Evolutionary conservation across 179 eudicot genomes (phyloP), one percentile per base, ranked within the genome.

Genomic region (Camellia oleifera): DNA sequence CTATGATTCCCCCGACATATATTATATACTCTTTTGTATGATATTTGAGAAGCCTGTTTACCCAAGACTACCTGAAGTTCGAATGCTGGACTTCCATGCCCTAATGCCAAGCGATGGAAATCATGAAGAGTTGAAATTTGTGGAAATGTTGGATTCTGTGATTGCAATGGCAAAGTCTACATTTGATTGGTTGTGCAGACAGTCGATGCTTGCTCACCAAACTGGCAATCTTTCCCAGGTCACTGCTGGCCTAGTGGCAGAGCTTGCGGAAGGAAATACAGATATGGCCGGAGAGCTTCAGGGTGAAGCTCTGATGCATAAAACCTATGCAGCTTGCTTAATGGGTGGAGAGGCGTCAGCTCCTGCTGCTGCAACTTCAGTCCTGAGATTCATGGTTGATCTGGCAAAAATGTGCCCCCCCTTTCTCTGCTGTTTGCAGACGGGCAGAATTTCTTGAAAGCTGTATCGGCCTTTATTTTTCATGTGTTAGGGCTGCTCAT

Each of bases 271-370:
- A 57, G 97, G 85, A 79, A 86, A 88, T 86, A 79, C 89, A 74
- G 98, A 93, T 88, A 95, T 91, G 89, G 88, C 89, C 79, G 98
- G 99, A 60, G 99, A 97, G 81, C 99, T 97, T 86, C 99, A 95
- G 87, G 98, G 98, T 79, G 98, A 97, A 89, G 98, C 99, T 72
- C 82, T 97, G 69, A 93, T 97, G 97, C 99, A 97, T 82, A 97
- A 90, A 85, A 97, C 98, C 14, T 97, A 97, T 89, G 98, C 98
- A 54, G 98, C 98, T 4, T 95, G 98, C 58, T 82, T 97, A 81
- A 97, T 97, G 97, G 98, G 99, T 65, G 99, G 99, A 83, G 98
- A 95, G 83, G 99, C 98, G 32, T 88, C 99, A 60, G 97, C 99
- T 82, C 99, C 98, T 83, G 94, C 98, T 81, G 93, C 99, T 81